phyloP scores from a whole-genome alignment of 2,329 filamentous ascomycete species.

The Aspergillus piperis region DNA sequence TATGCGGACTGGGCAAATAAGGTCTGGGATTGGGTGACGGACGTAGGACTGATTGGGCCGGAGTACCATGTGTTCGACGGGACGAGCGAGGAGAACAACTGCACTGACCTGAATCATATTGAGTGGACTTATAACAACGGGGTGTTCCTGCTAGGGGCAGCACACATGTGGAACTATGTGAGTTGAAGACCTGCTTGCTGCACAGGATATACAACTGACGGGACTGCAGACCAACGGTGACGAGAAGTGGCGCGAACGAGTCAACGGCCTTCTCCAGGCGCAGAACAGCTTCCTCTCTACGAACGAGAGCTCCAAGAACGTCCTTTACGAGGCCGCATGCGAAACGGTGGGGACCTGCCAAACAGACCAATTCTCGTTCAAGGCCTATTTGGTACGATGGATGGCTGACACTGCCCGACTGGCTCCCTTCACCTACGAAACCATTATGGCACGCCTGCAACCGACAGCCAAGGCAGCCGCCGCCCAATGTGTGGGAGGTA shows the following conservation, averaged over 20 bases:
- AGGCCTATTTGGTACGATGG: slow-evolving; percentile 65
- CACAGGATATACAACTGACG: background rate
- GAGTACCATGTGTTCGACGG: slow-evolving; percentile 54
- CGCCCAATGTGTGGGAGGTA: slow-evolving; percentile 26
- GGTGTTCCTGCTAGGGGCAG: slow-evolving; percentile 54
- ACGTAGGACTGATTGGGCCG: slow-evolving; percentile 50
- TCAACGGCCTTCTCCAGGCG: slow-evolving; percentile 56
- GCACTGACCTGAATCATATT: slow-evolving; percentile 51
- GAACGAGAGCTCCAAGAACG: slow-evolving; percentile 39
- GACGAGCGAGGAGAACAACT: slow-evolving; percentile 51
- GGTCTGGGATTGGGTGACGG: slow-evolving; percentile 57
- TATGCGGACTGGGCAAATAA: slow-evolving; percentile 64
- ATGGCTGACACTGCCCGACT: slow-evolving; percentile 58
- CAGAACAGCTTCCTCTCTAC: slow-evolving; percentile 52
- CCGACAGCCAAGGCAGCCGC: slow-evolving; percentile 58
- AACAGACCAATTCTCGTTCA: slow-evolving; percentile 65
- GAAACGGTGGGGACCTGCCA: slow-evolving; percentile 58
- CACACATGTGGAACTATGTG: slow-evolving; percentile 56
- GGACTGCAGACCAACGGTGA: slow-evolving; percentile 37
- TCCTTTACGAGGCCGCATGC: slow-evolving; percentile 63
- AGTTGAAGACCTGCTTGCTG: slow-evolving; percentile 14
- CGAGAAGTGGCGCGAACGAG: slow-evolving; percentile 54
- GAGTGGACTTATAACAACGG: slow-evolving; percentile 59
- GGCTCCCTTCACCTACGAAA: slow-evolving; percentile 56
- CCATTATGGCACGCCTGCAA: slow-evolving; percentile 55